phyloP scores from a whole-genome alignment of 73 alveolate species.

The Paramecium primaurelia region DNA sequence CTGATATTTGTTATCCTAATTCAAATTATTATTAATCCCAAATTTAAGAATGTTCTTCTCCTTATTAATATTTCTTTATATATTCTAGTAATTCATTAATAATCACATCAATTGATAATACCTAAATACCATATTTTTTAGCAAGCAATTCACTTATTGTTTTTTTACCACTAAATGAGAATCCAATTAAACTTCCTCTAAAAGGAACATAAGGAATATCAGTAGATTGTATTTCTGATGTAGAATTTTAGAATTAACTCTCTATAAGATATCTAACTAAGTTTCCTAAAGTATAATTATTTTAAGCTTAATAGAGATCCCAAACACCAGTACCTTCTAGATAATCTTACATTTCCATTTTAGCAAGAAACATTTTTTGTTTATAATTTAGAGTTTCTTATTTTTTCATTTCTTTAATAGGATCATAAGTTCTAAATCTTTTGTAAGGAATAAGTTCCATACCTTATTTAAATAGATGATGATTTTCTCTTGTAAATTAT shows the following conservation, averaged over 20 bases:
- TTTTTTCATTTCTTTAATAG: constrained; percentile 46
- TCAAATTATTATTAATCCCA: constrained; percentile 51
- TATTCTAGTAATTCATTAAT: constrained; percentile 44
- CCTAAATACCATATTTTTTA: constrained; percentile 63
- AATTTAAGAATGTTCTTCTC: constrained; percentile 2
- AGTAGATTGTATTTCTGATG: not conserved
- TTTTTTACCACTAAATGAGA: constrained; percentile 92
- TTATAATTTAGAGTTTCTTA: constrained; percentile 48
- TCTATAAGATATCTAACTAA: constrained; percentile 47
- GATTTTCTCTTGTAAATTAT: constrained; percentile 91
- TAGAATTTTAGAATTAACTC: not conserved
- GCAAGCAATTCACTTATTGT: constrained; percentile 77
- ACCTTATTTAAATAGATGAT: constrained; percentile 76
- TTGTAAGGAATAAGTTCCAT: constrained; percentile 58
- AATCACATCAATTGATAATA: constrained; percentile 38
- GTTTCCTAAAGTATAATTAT: constrained; percentile 58
- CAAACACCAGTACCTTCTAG: constrained; percentile 75
- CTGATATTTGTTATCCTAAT: constrained; percentile 64
- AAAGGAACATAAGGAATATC: constrained; percentile 67
- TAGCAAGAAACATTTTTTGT: constrained; percentile 60
- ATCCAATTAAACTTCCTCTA: constrained; percentile 87
- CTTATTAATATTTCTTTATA: not conserved
- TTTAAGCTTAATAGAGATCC: constrained; percentile 52
- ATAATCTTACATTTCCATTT: constrained; percentile 72
- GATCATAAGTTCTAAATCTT: constrained; percentile 52